phyloP scores from a whole-genome alignment of 2,329 filamentous ascomycete genomes.

The Purpureocillium takamizusanense region DNA sequence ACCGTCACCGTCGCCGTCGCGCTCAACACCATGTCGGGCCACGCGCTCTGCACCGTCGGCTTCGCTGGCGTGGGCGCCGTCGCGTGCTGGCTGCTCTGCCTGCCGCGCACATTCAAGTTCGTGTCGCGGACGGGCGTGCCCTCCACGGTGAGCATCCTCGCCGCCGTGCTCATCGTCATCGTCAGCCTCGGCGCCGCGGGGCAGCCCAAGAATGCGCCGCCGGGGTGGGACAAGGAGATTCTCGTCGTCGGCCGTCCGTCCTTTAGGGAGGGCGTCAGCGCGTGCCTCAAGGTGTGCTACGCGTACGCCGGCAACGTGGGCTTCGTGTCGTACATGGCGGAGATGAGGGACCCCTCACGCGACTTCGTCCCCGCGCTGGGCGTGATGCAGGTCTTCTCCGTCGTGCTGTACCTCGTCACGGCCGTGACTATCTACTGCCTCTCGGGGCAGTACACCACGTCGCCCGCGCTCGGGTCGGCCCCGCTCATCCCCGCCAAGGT shows the following conservation, averaged over 20 bases:
- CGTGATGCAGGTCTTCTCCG: slow-evolving; percentile 21
- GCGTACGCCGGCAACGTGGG: slow-evolving; percentile 28
- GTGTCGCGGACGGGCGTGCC: slow-evolving; percentile 20
- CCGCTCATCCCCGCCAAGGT: slow-evolving; percentile 20
- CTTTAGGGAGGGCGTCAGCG: slow-evolving; percentile 21
- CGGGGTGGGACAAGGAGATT: slow-evolving; percentile 18
- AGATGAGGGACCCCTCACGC: slow-evolving; percentile 23
- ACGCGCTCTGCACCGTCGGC: slow-evolving; percentile 55
- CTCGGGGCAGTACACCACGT: slow-evolving; percentile 20
- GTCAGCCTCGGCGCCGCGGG: slow-evolving; percentile 21
- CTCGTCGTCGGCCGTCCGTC: slow-evolving; percentile 17
- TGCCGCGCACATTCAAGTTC: slow-evolving; percentile 55
- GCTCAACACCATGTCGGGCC: slow-evolving; percentile 57
- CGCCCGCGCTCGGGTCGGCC: slow-evolving; percentile 23
- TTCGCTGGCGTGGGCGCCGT: slow-evolving; percentile 56
- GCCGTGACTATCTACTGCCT: slow-evolving; percentile 22
- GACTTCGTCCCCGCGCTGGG: slow-evolving; percentile 22
- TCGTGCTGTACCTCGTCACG: slow-evolving; percentile 21
- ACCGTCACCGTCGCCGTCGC: slow-evolving; percentile 59
- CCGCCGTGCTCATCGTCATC: slow-evolving; percentile 26
- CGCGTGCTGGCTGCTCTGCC: slow-evolving; percentile 53
- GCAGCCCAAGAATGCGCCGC: slow-evolving; percentile 17
- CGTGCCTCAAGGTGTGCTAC: slow-evolving; percentile 24
- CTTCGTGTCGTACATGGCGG: slow-evolving; percentile 25
- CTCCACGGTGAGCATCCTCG: slow-evolving; percentile 23